These are phyloP conservation scores for Stevia rebaudiana DNA, from an alignment of 140 eudicot species.

Conservation along the genomic window DNA sequence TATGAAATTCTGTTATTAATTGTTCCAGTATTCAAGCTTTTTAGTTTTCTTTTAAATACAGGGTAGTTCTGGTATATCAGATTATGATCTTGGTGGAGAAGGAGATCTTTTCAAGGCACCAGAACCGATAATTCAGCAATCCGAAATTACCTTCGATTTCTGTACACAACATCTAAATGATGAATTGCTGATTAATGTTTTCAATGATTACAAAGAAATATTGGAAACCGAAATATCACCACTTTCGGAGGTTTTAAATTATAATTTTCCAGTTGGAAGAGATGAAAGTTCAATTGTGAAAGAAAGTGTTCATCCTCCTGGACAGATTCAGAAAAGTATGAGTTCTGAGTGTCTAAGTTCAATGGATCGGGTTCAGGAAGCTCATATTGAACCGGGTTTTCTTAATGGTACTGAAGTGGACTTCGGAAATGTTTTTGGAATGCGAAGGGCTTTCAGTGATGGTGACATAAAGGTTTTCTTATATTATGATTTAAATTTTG, in stretches of 20 bases:
- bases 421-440: constrained; percentile 21
- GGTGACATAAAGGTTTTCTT: constrained; percentile 86
- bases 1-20: neutral
- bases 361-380: constrained; percentile 43
- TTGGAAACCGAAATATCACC: constrained; percentile 54
- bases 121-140: constrained; percentile 64
- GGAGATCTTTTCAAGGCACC: constrained; percentile 97
- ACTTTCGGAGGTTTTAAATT: constrained; percentile 51
- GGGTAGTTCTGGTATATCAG: constrained; percentile 44
- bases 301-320: constrained; percentile 40
- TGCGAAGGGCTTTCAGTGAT: constrained; percentile 42
- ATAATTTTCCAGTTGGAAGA: constrained; percentile 44
- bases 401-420: constrained; percentile 53
- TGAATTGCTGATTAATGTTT: constrained; percentile 59
- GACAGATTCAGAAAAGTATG: constrained; percentile 36
- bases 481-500: no score
- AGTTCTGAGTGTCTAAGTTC: constrained; percentile 16
- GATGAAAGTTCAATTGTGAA: constrained; percentile 34
- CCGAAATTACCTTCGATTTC: constrained; percentile 20
- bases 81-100: constrained; percentile 82
- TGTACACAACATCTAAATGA: constrained; percentile 49
- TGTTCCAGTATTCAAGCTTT: constrained; percentile 2
- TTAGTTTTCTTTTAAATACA: no score
- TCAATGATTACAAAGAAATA: constrained; percentile 74
- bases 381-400: constrained; percentile 47